phyloP scores from a whole-genome alignment of 495 filamentous ascomycete species.

The Trichoderma orchidacearum region DNA sequence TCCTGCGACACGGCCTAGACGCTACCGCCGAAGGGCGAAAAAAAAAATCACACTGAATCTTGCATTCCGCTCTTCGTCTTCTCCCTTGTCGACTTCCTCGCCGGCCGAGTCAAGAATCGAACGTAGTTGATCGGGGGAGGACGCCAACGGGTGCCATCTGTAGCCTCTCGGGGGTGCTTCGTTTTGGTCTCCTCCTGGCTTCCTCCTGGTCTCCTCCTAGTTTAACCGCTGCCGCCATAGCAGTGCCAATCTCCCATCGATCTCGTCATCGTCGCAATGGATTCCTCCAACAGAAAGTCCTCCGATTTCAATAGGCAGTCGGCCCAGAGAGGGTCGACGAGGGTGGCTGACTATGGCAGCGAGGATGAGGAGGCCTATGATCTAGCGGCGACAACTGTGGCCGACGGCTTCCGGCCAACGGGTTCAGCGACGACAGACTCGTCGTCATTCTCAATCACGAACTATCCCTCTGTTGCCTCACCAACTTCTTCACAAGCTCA shows the following conservation, averaged over 20 bases:
- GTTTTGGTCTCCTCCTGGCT: not conserved
- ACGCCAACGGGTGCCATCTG: not conserved
- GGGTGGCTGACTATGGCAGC: constrained; percentile 6
- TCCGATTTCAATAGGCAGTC: constrained; percentile 19
- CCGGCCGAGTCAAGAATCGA: not conserved
- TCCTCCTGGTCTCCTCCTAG: not conserved
- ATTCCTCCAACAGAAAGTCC: constrained; percentile 15
- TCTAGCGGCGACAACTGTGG: constrained; percentile 24
- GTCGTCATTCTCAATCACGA: not conserved
- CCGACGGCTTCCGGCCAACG: constrained; percentile 27
- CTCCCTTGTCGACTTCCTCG: not conserved
- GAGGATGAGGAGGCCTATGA: constrained; percentile 21
- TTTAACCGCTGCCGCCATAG: not conserved
- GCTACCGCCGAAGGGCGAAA: not conserved
- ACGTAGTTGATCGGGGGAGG: not conserved
- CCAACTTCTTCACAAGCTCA: not conserved
- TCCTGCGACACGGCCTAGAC: not conserved
- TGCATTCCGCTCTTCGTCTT: not conserved
- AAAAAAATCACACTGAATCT: not conserved
- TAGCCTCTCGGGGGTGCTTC: not conserved
- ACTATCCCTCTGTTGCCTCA: not conserved
- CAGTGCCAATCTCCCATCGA: not conserved
- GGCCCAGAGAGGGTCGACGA: constrained; percentile 20
- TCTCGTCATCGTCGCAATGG: constrained; percentile 16
- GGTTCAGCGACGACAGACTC: not conserved